These are phyloP conservation scores for Dipodascopsis tothii DNA, from an alignment of 805 yeast species.

Conservation along the genomic window DNA sequence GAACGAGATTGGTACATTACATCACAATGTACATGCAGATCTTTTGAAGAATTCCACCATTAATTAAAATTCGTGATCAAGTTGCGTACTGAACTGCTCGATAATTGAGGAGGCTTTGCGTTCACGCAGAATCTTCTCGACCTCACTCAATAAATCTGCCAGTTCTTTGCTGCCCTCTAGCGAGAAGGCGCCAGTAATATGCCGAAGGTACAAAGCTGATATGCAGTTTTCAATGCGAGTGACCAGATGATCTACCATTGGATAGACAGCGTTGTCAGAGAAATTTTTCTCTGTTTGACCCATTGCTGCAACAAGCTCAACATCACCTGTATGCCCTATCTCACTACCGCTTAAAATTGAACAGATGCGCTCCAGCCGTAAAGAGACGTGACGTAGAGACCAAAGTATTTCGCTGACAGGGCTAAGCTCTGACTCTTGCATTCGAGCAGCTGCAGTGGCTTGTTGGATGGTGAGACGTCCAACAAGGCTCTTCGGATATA, in stretches of 20 bases:
- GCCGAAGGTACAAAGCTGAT: constrained; percentile 26
- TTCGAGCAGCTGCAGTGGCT: neutral
- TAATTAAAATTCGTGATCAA: too few relatives aligned
- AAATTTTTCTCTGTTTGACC: constrained; percentile 15
- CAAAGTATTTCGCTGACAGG: constrained; percentile 2
- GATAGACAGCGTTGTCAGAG: constrained; percentile 16
- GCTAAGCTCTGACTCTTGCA: neutral
- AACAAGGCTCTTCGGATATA: constrained; percentile 58
- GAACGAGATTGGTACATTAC: too few relatives aligned
- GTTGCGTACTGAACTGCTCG: too few relatives aligned
- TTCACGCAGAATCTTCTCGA: too few relatives aligned
- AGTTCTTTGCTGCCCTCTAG: too few relatives aligned
- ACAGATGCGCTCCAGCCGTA: constrained; percentile 17
- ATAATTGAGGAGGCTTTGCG: too few relatives aligned
- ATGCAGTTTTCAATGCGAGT: constrained; percentile 31
- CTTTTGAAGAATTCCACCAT: too few relatives aligned
- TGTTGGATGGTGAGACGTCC: neutral
- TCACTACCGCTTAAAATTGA: constrained; percentile 15
- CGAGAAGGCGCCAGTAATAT: constrained; percentile 3
- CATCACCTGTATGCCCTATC: constrained; percentile 4
- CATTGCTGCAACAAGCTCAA: too few relatives aligned
- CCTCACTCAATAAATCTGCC: too few relatives aligned
- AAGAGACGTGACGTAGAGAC: constrained; percentile 9
- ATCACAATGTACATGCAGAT: too few relatives aligned
- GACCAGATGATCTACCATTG: constrained; percentile 29